phyloP scores from a whole-genome alignment of 768 basidiomycete species.

The Suillus lakei region DNA sequence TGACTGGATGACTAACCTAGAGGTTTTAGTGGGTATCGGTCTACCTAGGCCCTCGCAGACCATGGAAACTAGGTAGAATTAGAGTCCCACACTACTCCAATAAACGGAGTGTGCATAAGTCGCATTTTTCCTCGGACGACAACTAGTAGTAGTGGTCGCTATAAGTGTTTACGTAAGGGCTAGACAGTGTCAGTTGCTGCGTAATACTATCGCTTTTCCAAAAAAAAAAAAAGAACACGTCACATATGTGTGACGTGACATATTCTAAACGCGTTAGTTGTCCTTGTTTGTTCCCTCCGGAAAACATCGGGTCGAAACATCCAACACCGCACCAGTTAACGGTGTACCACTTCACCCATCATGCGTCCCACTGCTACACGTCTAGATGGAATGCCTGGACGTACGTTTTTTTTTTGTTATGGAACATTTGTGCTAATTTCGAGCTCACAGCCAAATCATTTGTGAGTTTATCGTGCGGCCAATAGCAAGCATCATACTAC shows the following conservation, averaged over 20 bases:
- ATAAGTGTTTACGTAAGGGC: too few relatives aligned
- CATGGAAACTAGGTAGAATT: too few relatives aligned
- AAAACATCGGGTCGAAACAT: conserved; percentile 27
- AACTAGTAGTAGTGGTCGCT: too few relatives aligned
- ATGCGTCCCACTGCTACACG: conserved; percentile 59
- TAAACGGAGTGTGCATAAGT: too few relatives aligned
- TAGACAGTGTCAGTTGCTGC: too few relatives aligned
- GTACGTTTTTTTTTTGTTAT: conserved; percentile 50
- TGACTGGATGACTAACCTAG: too few relatives aligned
- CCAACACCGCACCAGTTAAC: conserved; percentile 6
- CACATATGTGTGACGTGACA: background rate
- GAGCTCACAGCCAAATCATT: conserved; percentile 69
- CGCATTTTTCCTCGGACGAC: too few relatives aligned
- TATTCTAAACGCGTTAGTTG: conserved; percentile 26
- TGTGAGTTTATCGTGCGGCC: conserved; percentile 53
- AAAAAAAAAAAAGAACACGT: too few relatives aligned
- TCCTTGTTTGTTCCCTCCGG: conserved; percentile 39
- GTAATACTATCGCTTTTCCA: too few relatives aligned
- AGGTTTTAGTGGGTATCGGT: too few relatives aligned
- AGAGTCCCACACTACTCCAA: too few relatives aligned
- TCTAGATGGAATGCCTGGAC: conserved; percentile 80
- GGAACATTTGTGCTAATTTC: conserved; percentile 12
- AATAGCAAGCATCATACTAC: background rate
- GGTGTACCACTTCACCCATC: conserved; percentile 25
- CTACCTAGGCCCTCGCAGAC: too few relatives aligned